phyloP scores from a whole-genome alignment of 352 stramenopile genomes.

The Blastocystis sp. region DNA sequence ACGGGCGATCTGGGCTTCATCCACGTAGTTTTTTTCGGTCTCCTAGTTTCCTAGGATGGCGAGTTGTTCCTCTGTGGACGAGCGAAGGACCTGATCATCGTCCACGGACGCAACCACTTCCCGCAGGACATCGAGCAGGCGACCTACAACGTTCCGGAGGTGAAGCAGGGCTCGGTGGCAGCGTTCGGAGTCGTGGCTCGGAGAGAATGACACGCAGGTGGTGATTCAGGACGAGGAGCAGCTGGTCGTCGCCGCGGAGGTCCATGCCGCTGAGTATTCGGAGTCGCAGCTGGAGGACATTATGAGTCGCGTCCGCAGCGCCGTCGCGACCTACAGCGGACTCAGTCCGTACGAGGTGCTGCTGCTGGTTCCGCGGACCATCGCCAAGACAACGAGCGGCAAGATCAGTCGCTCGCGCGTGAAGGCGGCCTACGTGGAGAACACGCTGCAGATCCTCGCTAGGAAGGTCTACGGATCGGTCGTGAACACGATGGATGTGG shows the following conservation, averaged over 20 bases:
- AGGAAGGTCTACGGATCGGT: not conserved
- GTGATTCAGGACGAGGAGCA: slow-evolving; percentile 69
- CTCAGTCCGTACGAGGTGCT: slow-evolving; percentile 77
- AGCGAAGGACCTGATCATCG: slow-evolving; percentile 97
- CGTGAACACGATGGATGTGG: not conserved
- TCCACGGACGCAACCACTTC: slow-evolving; percentile 95
- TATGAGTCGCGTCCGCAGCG: slow-evolving; percentile 65
- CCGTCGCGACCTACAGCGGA: slow-evolving; percentile 71
- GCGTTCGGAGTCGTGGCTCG: slow-evolving; percentile 73
- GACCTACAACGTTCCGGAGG: slow-evolving; percentile 69
- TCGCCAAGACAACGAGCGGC: slow-evolving; percentile 92
- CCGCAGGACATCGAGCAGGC: slow-evolving; percentile 92
- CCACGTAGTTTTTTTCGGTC: slow-evolving; percentile 61
- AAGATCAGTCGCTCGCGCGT: slow-evolving; percentile 80
- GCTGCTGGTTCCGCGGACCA: slow-evolving; percentile 76
- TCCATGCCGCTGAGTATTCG: too few relatives aligned
- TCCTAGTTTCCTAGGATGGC: not conserved
- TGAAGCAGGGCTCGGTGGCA: slow-evolving; percentile 73
- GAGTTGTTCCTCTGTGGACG: slow-evolving; percentile 88
- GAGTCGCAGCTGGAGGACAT: too few relatives aligned
- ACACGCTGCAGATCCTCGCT: not conserved
- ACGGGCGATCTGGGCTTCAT: slow-evolving; percentile 94
- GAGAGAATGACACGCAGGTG: too few relatives aligned
- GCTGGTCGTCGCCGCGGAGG: slow-evolving; percentile 69
- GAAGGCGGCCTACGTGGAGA: not conserved